Evolutionary conservation across 2,329 filamentous ascomycete species (phyloP), one percentile per base, ranked within the genome.

Genomic region (Coniella vitis): DNA sequence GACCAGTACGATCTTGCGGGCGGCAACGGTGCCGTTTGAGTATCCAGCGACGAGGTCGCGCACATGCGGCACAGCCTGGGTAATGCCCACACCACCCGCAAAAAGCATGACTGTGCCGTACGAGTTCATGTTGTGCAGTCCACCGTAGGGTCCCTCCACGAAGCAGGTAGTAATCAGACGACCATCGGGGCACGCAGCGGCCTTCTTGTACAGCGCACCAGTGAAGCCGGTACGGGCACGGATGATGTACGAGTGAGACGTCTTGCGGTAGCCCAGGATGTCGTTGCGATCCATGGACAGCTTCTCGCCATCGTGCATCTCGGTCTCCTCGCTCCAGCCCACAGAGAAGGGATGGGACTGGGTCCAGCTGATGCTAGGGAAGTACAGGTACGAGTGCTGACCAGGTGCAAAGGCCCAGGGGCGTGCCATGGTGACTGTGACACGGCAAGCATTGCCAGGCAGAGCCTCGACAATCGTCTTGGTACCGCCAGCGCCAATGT

Each of bases 341-440:
- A 90, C 73, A 3, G 85, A 87, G 69, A 90, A 90, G 1, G 86
- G 86, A 60, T 91, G 86, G 40, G 84, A 88, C 57, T 86, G 85
- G 77, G 79, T 84, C 53, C 82, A 73, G 54, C 84, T 84, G 59
- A 90, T 71, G 4, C 74, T 71, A 7, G 87, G 87, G 67, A 91
- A 77, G 68, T 90, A 90, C 17, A 91, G 68, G 63, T 90, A 91
- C 32, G 86, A 83, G 62, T 91, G 86, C 65, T 90, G 85, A 32
- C 86, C 86, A 0, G 86, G 82, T 51, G 74, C 73, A 72, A 87
- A 87, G 36, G 69, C 76, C 85, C 86, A 90, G n/a, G 85, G 84
- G 38, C 85, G 81, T 9, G 85, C 81, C 71, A 90, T 78, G 47
- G 78, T 82, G 43, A 89, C 76, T 0, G 85, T 90, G 45, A 91